Percentiles rank a stretch among this genome's conserved stretches.
Evolutionary conservation across 2,329 filamentous ascomycete genomes (phyloP).

Genomic region (Pezicula neosporulosa): DNA sequence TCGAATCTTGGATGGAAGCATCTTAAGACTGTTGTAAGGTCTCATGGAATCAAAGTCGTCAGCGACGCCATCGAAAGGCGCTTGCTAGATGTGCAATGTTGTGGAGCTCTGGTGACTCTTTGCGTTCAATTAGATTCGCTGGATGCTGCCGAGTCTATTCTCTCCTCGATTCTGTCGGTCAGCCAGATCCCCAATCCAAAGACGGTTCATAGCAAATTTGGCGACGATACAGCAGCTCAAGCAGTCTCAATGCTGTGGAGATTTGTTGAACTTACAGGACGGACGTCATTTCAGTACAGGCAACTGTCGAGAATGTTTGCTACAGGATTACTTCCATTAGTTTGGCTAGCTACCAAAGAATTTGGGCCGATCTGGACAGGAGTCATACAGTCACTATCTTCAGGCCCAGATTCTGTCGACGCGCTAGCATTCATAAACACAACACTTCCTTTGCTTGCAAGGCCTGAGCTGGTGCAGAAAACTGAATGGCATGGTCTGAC

Average conservation of each 20-base stretch:
- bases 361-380: conserved; percentile 39
- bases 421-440: conserved; percentile 33
- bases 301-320: conserved; percentile 34
- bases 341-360: conserved; percentile 41
- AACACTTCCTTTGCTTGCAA: conserved; percentile 28
- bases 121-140: conserved; percentile 33
- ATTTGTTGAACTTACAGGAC: conserved; percentile 29
- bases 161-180: conserved; percentile 31
- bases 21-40: conserved; percentile 40
- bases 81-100: conserved; percentile 38
- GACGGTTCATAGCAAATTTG: conserved; percentile 28
- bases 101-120: conserved; percentile 37
- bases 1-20: conserved; percentile 40
- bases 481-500: neutral
- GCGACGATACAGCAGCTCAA: conserved; percentile 22
- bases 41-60: conserved; percentile 43
- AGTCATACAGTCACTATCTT: conserved; percentile 33
- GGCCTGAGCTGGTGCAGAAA: conserved; percentile 3
- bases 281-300: conserved; percentile 32
- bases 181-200: conserved; percentile 33
- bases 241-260: conserved; percentile 32
- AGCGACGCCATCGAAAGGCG: conserved; percentile 38
- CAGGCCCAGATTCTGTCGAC: conserved; percentile 27
- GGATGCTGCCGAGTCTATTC: conserved; percentile 38
- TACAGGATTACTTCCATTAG: conserved; percentile 31